phyloP scores from a whole-genome alignment of 345 rosid species.

The Brassica nigra region DNA sequence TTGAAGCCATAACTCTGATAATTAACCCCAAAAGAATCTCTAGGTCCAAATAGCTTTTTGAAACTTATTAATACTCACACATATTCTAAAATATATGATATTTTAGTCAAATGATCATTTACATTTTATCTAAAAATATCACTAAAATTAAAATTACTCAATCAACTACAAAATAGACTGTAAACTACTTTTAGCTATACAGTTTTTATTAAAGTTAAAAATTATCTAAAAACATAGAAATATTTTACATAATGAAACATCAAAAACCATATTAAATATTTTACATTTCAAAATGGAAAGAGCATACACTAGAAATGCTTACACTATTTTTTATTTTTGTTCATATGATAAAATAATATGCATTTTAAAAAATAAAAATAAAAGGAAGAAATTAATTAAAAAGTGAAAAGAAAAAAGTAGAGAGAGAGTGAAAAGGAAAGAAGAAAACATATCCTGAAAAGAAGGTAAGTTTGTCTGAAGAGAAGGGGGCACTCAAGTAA shows the following conservation, averaged over 20 bases:
- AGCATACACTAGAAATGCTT: too few species aligned
- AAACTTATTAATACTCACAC: not conserved
- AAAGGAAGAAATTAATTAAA: not conserved
- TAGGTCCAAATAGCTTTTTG: conserved; percentile 27
- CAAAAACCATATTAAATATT: too few species aligned
- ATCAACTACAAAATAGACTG: too few species aligned
- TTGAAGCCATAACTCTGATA: not conserved
- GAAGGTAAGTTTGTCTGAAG: conserved; percentile 45
- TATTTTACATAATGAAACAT: too few species aligned
- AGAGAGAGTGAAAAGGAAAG: conserved; percentile 37
- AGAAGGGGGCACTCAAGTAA: conserved; percentile 38
- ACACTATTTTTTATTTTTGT: not conserved
- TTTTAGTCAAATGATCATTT: too few species aligned
- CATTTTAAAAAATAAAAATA: not conserved
- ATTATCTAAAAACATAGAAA: too few species aligned
- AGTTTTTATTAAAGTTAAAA: too few species aligned
- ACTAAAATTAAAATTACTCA: too few species aligned
- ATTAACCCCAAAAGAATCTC: not conserved
- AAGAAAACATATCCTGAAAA: conserved; percentile 44
- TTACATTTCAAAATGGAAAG: too few species aligned
- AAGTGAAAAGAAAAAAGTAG: not conserved
- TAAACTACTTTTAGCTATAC: too few species aligned
- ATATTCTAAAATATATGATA: not conserved
- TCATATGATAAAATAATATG: not conserved
- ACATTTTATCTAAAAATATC: too few species aligned